Base-by-base conservation (phyloP, 2,329 filamentous ascomycete genomes). In the Nothophoma quercina region DNA sequence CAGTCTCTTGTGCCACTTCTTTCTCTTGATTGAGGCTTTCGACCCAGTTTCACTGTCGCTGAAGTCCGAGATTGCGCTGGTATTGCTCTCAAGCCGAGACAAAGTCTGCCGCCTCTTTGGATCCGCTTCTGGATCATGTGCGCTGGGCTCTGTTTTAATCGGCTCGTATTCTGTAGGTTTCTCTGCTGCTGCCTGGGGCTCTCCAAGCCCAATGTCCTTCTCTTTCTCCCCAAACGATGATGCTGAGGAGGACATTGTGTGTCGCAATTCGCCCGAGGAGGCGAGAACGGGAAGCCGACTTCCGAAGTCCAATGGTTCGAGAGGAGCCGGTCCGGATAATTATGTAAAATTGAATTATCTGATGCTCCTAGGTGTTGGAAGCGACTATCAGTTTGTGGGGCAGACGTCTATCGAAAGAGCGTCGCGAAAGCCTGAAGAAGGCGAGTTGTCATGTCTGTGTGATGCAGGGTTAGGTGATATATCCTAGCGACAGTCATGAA, bases 1-100 rank as follows among this genome's bases (percentile, higher is more conserved):
- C 10, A 78, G 50, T 33, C 60, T 83, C 65, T 84, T 84, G 69
- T 85, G 82, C 86, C 88, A 91, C 69, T 83, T 81, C 67, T 81
- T 75, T 43, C 71, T 64, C 36, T 52, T 56, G 42, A 60, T 48
- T 3, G 65, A 63, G 46, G 58, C 67, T 40, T 63, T 70, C 7
- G 64, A 58, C 19, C 66, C 64, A 4, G 67, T 64, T 23, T 67
- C 60, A 39, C 63, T 62, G 21, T 71, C 69, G 56, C 64, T 71
- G 18, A 59, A 54, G 23, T 72, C 70, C 12, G 69, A 68, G 40
- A 62, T 55, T 30, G 60, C 62, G 39, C 71, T 62, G 35, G 62
- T 62, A 34, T 57, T 38, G 67, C 66, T 70, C 36, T 70, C 64
- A 15, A 68, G 47, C 40, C 71, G 60, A 18, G 64, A 66, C 15